These are phyloP conservation scores for Sicyos baderoa DNA, from an alignment of 306 rosid genomes.

Conservation along the genomic window DNA sequence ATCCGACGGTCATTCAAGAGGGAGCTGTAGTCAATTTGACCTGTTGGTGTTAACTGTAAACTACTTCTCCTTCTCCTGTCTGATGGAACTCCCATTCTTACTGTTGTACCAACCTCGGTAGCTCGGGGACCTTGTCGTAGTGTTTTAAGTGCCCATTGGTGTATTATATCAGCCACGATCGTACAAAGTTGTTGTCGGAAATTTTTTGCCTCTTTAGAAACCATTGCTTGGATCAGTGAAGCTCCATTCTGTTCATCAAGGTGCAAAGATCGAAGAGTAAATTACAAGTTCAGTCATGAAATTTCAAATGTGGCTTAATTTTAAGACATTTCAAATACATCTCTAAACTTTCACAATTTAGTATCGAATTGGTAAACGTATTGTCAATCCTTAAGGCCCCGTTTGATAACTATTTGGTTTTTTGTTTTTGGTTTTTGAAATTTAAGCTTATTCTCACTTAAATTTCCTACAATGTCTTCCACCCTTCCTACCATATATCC, in stretches of 20 bases:
- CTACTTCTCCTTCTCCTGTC: conserved; percentile 40
- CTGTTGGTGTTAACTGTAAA: conserved; percentile 34
- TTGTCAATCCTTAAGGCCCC: no score
- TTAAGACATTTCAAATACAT: no score
- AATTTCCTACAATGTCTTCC: no score
- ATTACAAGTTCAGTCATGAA: background rate
- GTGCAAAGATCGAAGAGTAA: conserved; percentile 15
- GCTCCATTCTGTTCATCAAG: conserved; percentile 67
- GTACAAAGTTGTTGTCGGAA: conserved; percentile 58
- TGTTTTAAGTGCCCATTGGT: conserved; percentile 49
- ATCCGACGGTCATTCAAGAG: conserved; percentile 66
- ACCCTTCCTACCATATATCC: no score
- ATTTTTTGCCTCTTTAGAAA: conserved; percentile 62
- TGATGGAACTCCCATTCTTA: conserved; percentile 33
- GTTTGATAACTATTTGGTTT: no score
- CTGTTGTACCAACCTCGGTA: conserved; percentile 32
- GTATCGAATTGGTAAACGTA: no score
- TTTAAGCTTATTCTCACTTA: no score
- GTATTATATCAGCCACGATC: conserved; percentile 48
- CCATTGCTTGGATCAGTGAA: conserved; percentile 62
- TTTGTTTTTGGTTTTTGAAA: no score
- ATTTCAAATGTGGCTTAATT: background rate
- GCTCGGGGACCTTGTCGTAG: conserved; percentile 36
- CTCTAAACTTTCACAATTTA: no score
- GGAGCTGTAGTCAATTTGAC: conserved; percentile 37